Evolutionary conservation across 1,284 basidiomycete genomes (phyloP).

Genomic region (Apiotrichum mycotoxinovorans): DNA sequence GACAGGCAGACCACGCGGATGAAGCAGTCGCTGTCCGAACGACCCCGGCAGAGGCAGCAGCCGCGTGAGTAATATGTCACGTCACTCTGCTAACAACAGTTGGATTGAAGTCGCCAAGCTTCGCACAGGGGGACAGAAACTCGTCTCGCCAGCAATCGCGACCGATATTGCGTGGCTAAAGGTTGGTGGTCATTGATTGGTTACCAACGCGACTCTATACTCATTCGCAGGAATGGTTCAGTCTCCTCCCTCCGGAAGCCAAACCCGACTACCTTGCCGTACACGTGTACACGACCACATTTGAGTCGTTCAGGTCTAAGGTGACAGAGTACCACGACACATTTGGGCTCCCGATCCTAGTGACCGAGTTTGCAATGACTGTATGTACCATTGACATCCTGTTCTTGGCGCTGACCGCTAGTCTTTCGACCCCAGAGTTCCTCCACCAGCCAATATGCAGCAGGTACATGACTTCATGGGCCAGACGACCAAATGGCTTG

Average conservation of each 20-base stretch:
- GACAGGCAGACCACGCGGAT: constrained; percentile 33
- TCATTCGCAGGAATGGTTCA: constrained; percentile 21
- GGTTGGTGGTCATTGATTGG: constrained; percentile 21
- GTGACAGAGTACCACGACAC: constrained; percentile 28
- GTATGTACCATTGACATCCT: constrained; percentile 16
- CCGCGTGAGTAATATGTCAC: constrained; percentile 19
- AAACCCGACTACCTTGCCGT: constrained; percentile 38
- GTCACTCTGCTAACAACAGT: constrained; percentile 14
- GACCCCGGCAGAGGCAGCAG: constrained; percentile 26
- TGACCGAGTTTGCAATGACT: constrained; percentile 46
- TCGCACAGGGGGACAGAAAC: constrained; percentile 23
- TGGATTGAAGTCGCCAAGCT: constrained; percentile 35
- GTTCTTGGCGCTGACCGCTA: background rate
- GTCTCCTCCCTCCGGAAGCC: constrained; percentile 23
- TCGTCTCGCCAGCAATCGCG: constrained; percentile 42
- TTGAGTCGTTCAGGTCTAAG: constrained; percentile 31
- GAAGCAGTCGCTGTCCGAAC: constrained; percentile 24
- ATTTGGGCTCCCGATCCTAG: constrained; percentile 36
- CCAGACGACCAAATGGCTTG: constrained; percentile 33
- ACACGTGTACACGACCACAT: constrained; percentile 46
- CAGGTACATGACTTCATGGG: constrained; percentile 48
- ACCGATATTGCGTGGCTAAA: constrained; percentile 35
- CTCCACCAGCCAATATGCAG: constrained; percentile 32
- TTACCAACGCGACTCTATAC: background rate
- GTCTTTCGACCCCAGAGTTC: constrained; percentile 34